A percentile compares a stretch with the other conserved stretches of the same genome.
Evolutionary conservation across 495 filamentous ascomycete species (phyloP).

Genomic region (Talaromyces borbonicus): DNA sequence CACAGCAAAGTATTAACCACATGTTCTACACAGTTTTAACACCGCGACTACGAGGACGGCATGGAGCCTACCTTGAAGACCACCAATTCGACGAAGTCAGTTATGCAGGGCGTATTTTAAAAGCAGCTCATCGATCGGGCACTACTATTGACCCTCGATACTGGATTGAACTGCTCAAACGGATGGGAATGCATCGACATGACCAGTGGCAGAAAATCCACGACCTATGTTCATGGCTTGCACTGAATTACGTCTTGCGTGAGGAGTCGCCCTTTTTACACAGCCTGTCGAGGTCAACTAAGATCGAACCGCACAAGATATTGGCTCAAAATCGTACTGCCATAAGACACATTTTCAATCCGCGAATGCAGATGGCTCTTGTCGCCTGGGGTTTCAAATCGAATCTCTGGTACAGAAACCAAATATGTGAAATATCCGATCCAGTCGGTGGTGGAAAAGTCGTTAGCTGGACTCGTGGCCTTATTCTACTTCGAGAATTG

Average conservation of each 20-base stretch:
- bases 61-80: slow-evolving; percentile 7
- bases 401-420: slow-evolving; percentile 7
- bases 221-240: slow-evolving; percentile 34
- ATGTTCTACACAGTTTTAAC: slow-evolving; percentile 26
- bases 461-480: slow-evolving; percentile 38
- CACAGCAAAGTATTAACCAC: slow-evolving; percentile 24
- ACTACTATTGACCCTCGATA: slow-evolving; percentile 21
- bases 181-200: slow-evolving; percentile 26
- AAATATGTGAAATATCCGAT: neutral
- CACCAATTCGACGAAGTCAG: slow-evolving; percentile 16
- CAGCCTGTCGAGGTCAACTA: slow-evolving; percentile 5
- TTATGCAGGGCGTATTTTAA: slow-evolving; percentile 27
- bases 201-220: slow-evolving; percentile 26
- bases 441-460: slow-evolving; percentile 11
- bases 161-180: slow-evolving; percentile 35
- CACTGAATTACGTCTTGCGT: slow-evolving; percentile 23
- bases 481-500: slow-evolving; percentile 41
- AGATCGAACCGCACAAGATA: neutral
- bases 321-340: slow-evolving; percentile 9
- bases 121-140: slow-evolving; percentile 24
- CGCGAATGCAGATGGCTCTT: slow-evolving; percentile 39
- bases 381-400: slow-evolving; percentile 51
- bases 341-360: slow-evolving; percentile 35
- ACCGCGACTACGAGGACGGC: slow-evolving; percentile 20
- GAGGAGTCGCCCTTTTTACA: slow-evolving; percentile 3